Percentiles rank a stretch among this genome's conserved stretches.
phyloP scores from a whole-genome alignment of 352 stramenopile species.

The Pythium brassicae region DNA sequence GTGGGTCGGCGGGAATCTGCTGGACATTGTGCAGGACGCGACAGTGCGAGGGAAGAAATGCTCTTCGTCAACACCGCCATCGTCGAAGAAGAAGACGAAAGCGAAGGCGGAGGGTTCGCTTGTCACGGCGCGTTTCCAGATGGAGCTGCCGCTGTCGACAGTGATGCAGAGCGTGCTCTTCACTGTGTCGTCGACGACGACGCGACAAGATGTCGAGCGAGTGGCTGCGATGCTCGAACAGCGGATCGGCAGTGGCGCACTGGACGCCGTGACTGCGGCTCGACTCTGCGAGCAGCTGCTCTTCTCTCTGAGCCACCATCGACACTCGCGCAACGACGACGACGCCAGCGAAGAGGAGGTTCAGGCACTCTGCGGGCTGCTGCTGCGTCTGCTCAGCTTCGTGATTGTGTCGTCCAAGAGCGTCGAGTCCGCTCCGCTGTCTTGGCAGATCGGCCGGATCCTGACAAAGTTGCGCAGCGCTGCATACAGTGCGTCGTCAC shows the following conservation, averaged over 20 bases:
- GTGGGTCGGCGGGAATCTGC: constrained; percentile 38
- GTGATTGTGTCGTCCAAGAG: constrained; percentile 16
- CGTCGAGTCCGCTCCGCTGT: background rate
- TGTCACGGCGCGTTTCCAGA: constrained; percentile 5
- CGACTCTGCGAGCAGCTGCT: constrained; percentile 48
- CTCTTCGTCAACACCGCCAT: background rate
- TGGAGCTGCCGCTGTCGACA: constrained; percentile 9
- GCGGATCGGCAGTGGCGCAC: constrained; percentile 6
- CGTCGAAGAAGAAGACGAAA: constrained; percentile 20
- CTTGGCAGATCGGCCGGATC: constrained; percentile 21
- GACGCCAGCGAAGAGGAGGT: background rate
- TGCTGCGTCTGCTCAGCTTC: constrained; percentile 30
- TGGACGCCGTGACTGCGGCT: constrained; percentile 18
- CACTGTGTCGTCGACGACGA: background rate
- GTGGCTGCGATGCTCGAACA: constrained; percentile 12
- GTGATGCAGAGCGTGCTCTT: constrained; percentile 18
- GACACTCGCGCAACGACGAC: background rate
- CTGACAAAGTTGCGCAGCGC: constrained; percentile 32
- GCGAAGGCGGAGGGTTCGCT: background rate
- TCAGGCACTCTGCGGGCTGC: constrained; percentile 26
- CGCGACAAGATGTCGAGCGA: background rate
- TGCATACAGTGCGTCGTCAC: background rate
- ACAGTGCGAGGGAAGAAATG: background rate
- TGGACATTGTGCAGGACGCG: constrained; percentile 9
- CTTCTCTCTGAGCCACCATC: constrained; percentile 27